phyloP scores from a whole-genome alignment of 1,284 basidiomycete species.

The Leccinum fallax region DNA sequence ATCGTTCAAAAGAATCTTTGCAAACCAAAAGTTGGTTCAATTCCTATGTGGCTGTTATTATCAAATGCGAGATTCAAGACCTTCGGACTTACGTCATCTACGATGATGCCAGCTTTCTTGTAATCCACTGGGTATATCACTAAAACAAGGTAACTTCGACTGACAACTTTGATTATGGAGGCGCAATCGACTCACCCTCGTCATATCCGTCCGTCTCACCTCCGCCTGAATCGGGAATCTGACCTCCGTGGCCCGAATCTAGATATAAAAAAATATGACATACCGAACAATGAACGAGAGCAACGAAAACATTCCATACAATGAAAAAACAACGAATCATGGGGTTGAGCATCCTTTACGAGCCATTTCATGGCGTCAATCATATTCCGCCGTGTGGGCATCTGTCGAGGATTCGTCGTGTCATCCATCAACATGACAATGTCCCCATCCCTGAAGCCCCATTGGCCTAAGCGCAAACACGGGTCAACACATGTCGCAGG shows the following conservation, averaged over 20 bases:
- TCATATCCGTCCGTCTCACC: constrained; percentile 71
- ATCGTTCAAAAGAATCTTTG: background rate
- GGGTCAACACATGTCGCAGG: background rate
- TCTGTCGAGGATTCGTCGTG: constrained; percentile 53
- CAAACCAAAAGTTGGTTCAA: constrained; percentile 63
- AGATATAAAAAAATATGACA: background rate
- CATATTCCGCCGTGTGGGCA: constrained; percentile 81
- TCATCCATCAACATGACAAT: constrained; percentile 84
- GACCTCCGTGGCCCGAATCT: constrained; percentile 87
- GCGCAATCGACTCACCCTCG: constrained; percentile 50
- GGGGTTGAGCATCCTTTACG: constrained; percentile 68
- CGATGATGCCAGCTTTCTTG: constrained; percentile 64
- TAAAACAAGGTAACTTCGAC: constrained; percentile 21
- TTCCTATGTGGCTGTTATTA: constrained; percentile 40
- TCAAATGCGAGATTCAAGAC: background rate
- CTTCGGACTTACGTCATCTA: constrained; percentile 68
- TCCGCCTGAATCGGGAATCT: constrained; percentile 69
- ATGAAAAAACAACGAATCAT: constrained; percentile 90
- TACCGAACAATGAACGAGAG: background rate
- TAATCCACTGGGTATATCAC: constrained; percentile 80
- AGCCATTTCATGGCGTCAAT: constrained; percentile 87
- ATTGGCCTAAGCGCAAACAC: constrained; percentile 45
- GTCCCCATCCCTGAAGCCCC: constrained; percentile 66
- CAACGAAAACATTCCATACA: constrained; percentile 46
- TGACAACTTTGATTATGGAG: background rate